phyloP scores from a whole-genome alignment of 164 flowering plant genomes.

The Kalanchoe fedtschenkoi region DNA sequence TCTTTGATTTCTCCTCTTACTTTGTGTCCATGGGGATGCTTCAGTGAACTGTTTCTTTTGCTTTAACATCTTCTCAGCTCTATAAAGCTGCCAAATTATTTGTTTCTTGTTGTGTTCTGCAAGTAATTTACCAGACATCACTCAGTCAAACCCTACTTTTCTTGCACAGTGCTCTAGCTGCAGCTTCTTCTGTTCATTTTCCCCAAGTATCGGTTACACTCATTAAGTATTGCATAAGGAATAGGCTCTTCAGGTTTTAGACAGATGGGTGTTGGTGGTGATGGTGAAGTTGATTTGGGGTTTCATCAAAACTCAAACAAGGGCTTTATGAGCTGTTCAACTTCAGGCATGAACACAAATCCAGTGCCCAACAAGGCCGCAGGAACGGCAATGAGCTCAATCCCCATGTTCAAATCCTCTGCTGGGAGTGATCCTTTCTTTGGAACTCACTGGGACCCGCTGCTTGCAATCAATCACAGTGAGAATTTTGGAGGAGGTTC shows the following conservation, averaged over 20 bases:
- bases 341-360: slow-evolving; percentile 27
- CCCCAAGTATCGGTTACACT: slow-evolving; percentile 10
- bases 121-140: slow-evolving; percentile 43
- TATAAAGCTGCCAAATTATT: slow-evolving; percentile 67
- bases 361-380: slow-evolving; percentile 23
- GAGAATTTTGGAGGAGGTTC: slow-evolving; percentile 38
- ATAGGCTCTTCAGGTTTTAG: slow-evolving; percentile 2
- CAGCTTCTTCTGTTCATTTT: slow-evolving; percentile 15
- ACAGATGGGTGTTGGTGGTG: slow-evolving; percentile 34
- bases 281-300: slow-evolving; percentile 28
- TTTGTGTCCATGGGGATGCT: slow-evolving; percentile 45
- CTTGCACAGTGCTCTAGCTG: slow-evolving; percentile 21
- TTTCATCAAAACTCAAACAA: slow-evolving; percentile 29
- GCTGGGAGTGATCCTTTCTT: slow-evolving; percentile 37
- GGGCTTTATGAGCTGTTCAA: slow-evolving; percentile 21
- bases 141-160: slow-evolving; percentile 45
- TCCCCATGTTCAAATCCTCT: slow-evolving; percentile 27
- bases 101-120: slow-evolving; percentile 85
- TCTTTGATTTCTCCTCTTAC: slow-evolving; percentile 37
- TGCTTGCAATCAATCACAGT: slow-evolving; percentile 38
- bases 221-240: not conserved
- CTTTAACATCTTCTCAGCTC: slow-evolving; percentile 41
- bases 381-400: slow-evolving; percentile 29
- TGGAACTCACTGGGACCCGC: slow-evolving; percentile 65
- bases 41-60: slow-evolving; percentile 40